These are phyloP conservation scores for Cylindrodendrum hubeiense DNA, from an alignment of 2,329 filamentous ascomycete species.

Conservation along the genomic window DNA sequence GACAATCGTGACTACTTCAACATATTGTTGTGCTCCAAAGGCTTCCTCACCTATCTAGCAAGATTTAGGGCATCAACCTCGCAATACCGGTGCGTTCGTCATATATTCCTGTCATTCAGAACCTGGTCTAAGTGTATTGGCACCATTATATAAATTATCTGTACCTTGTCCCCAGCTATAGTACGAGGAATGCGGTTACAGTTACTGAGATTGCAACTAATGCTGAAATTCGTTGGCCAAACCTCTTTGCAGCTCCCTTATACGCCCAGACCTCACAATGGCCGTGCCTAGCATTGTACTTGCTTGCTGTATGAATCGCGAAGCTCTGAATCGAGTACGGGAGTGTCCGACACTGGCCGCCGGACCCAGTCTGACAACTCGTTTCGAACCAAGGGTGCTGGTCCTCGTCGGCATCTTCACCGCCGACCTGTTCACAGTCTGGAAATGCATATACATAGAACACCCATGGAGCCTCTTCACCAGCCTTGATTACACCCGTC, in stretches of 20 bases:
- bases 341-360: slow-evolving; percentile 17
- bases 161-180: no score
- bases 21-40: no score
- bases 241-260: slow-evolving; percentile 2
- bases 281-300: not conserved
- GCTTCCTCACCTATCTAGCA: no score
- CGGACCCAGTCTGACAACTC: slow-evolving; percentile 23
- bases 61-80: no score
- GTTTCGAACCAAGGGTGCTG: slow-evolving; percentile 26
- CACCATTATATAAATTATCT: no score
- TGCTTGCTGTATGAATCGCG: slow-evolving; percentile 18
- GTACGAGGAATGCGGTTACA: no score
- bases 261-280: slow-evolving; percentile 13
- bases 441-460: slow-evolving; percentile 28
- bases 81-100: no score
- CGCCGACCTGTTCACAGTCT: slow-evolving; percentile 20
- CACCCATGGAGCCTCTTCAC: slow-evolving; percentile 27
- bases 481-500: slow-evolving; percentile 17
- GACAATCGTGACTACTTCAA: no score
- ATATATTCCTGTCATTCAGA: no score
- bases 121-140: no score
- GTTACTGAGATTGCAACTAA: no score
- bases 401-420: slow-evolving; percentile 24
- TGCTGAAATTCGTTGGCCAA: no score
- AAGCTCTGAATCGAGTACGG: slow-evolving; percentile 35